Evolutionary conservation across 192 early-diverging fungal species (phyloP), one percentile per base, ranked within the genome.

Genomic region (Allomyces macrogynus): DNA sequence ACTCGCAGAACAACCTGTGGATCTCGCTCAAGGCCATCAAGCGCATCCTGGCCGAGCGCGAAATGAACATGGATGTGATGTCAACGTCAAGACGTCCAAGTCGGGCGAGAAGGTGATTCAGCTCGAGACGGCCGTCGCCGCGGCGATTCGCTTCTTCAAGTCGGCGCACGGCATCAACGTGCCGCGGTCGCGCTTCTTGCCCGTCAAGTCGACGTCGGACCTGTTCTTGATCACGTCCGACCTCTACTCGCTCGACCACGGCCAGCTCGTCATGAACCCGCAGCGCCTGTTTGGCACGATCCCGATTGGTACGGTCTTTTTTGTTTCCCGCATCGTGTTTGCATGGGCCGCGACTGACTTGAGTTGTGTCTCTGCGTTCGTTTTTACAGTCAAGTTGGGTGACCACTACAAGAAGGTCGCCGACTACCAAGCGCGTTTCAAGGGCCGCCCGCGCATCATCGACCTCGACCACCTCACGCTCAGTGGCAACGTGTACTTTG

Each of bases 391-490:
- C 64, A 99, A 99, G 76, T 77, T 99, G 24, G 96, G 96, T 60
- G 93, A 97, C 68, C 89, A 95, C 78, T 99, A 95, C 69, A 97
- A 97, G 73, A 99, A 97, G 86, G 90, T 91, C 22, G 72, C 82
- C 57, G 85, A 91, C 76, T 99, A 93, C 70, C 75, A 90, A 49
- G 66, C 81, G 9, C 86, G 96, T 12, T 99, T 99, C 82, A 86
- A 92, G 76, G 84, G 80, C 43, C 88, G 88, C 60, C 96, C 96
- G 54, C 86, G 95, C 72, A 99, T 99, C 68, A 79, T 99, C 0
- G 93, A 96, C 69, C 80, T 99, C 16, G 96, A 99, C 73, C 96
- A 99, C 71, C 73, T 99, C 63, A 97, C 96, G 2, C 94, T 99
- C 4, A 97, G 93, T 9, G 96, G 96, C 26, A 94, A 99, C 75